phyloP scores from a whole-genome alignment of 345 rosid genomes.

The Aurinia saxatilis region DNA sequence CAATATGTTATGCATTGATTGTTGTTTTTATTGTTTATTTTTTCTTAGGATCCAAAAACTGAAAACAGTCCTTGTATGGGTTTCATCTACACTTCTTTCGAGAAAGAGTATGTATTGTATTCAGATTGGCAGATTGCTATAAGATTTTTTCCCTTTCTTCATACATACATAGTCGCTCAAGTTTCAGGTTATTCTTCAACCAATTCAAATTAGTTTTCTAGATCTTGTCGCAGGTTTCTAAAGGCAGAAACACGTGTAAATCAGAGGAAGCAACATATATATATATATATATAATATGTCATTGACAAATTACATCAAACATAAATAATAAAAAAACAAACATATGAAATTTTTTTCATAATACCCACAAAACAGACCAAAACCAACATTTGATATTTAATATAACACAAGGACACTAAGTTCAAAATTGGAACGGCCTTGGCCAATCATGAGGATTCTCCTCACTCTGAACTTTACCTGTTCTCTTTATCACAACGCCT shows the following conservation, averaged over 20 bases:
- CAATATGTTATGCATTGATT: too few species aligned
- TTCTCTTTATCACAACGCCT: constrained; percentile 32
- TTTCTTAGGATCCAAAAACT: constrained; percentile 45
- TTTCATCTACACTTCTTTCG: constrained; percentile 6
- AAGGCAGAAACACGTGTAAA: too few species aligned
- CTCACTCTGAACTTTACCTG: constrained; percentile 63
- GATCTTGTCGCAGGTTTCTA: too few species aligned
- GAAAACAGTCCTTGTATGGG: constrained; percentile 50
- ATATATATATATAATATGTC: neutral
- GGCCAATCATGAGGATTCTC: constrained; percentile 87
- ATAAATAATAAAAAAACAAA: constrained; percentile 4
- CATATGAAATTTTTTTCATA: neutral
- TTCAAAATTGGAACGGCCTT: constrained; percentile 81
- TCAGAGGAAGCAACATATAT: too few species aligned
- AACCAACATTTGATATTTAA: constrained; percentile 21
- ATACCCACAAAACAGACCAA: constrained; percentile 1
- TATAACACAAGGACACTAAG: neutral
- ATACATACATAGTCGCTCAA: too few species aligned
- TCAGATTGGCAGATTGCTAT: too few species aligned
- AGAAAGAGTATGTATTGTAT: too few species aligned
- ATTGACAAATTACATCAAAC: neutral
- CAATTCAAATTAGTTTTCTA: too few species aligned
- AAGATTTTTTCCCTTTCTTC: too few species aligned
- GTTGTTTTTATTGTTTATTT: too few species aligned
- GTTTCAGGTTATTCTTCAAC: too few species aligned